A percentile compares a stretch with the other conserved stretches of the same genome.
These are phyloP conservation scores for Penicillium fimorum DNA, from an alignment of 495 filamentous ascomycete genomes.

Conservation along the genomic window DNA sequence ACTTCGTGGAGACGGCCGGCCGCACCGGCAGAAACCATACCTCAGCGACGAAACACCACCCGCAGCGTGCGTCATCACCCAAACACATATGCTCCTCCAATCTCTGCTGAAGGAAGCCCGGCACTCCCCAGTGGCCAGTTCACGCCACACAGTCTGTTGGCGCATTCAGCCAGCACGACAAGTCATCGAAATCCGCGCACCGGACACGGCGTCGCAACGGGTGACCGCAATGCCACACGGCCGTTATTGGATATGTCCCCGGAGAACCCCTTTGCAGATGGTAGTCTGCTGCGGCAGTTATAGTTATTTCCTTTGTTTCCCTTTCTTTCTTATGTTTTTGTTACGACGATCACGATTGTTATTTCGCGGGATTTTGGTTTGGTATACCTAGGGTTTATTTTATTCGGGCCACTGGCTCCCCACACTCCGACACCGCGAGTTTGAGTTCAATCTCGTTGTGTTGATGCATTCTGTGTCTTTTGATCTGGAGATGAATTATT, in stretches of 20 bases:
- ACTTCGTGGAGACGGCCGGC: constrained; percentile 51
- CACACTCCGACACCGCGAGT: neutral
- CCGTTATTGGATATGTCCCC: constrained; percentile 58
- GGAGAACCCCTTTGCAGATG: constrained; percentile 51
- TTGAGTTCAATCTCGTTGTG: neutral
- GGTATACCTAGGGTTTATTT: neutral
- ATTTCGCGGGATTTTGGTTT: neutral
- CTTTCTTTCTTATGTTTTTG: neutral
- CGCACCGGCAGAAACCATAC: constrained; percentile 13
- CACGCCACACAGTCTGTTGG: constrained; percentile 39
- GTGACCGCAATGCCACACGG: constrained; percentile 48
- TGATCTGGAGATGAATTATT: neutral
- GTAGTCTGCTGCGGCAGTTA: constrained; percentile 50
- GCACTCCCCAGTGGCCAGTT: constrained; percentile 29
- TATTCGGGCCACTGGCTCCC: neutral
- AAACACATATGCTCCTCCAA: constrained; percentile 14
- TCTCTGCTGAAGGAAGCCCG: constrained; percentile 20
- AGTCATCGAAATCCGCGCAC: constrained; percentile 25
- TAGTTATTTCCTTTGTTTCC: constrained; percentile 5
- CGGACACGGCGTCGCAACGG: constrained; percentile 55
- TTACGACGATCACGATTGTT: constrained; percentile 4
- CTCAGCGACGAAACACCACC: constrained; percentile 33
- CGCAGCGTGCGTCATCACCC: constrained; percentile 28
- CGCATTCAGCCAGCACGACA: constrained; percentile 22
- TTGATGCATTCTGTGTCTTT: neutral